Percentiles rank a stretch among this genome's conserved stretches.
Evolutionary conservation across 352 stramenopile species (phyloP).

Genomic region (Globisporangium sylvaticum): DNA sequence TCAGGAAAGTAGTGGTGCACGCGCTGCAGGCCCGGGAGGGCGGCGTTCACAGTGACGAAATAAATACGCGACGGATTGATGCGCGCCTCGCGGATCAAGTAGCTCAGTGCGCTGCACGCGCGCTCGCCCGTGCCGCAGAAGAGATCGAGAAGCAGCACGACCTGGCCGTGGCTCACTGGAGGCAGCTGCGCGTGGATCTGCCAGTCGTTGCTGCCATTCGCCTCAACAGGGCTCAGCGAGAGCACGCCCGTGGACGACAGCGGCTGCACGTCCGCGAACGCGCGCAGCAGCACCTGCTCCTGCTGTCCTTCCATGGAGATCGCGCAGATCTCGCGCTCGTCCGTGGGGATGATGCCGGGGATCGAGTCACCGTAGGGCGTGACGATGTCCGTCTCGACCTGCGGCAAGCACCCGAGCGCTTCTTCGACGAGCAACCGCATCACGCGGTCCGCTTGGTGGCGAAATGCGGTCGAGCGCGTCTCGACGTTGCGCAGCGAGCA

Average conservation of each 20-base stretch:
- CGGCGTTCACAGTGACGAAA: conserved; percentile 48
- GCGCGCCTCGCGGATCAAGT: conserved; percentile 29
- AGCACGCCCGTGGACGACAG: conserved; percentile 16
- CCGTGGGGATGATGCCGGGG: conserved; percentile 9
- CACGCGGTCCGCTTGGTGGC: conserved; percentile 25
- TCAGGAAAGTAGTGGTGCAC: conserved; percentile 46
- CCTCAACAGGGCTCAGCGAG: not conserved
- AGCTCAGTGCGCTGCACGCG: conserved; percentile 32
- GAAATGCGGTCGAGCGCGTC: conserved; percentile 21
- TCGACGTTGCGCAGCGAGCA: conserved; percentile 17
- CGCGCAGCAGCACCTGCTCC: conserved; percentile 16
- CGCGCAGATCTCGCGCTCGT: conserved; percentile 21
- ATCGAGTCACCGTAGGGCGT: conserved; percentile 14
- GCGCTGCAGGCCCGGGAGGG: conserved; percentile 33
- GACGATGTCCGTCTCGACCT: conserved; percentile 11
- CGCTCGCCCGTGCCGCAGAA: conserved; percentile 40
- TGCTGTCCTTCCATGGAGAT: conserved; percentile 24
- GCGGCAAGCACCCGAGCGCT: conserved; percentile 25
- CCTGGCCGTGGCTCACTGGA: conserved; percentile 19
- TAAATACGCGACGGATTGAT: conserved; percentile 42
- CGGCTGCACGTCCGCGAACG: conserved; percentile 26
- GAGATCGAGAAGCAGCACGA: conserved; percentile 39
- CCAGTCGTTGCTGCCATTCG: conserved; percentile 8
- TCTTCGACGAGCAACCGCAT: conserved; percentile 38
- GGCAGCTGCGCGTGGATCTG: conserved; percentile 27